These are phyloP conservation scores for Lodderomyces oxycetoniae DNA, from an alignment of 1,139 yeast species.

Conservation along the genomic window DNA sequence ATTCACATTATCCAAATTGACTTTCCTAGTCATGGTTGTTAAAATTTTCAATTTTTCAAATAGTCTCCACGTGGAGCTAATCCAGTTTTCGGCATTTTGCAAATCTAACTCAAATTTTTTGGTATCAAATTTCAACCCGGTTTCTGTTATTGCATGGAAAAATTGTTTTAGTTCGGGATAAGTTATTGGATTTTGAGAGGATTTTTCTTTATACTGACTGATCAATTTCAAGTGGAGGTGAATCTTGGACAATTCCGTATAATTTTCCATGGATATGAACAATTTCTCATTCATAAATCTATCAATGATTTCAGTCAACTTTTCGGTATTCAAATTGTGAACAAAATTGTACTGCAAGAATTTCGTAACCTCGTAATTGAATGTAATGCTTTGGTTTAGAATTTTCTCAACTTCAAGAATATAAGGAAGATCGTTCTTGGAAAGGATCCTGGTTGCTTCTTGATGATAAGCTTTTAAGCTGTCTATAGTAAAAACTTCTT, in stretches of 20 bases:
- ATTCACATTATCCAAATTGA: constrained; percentile 17
- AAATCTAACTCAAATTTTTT: constrained; percentile 20
- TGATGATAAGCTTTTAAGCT: constrained; percentile 34
- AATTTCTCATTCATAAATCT: constrained; percentile 24
- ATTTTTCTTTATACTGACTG: constrained; percentile 16
- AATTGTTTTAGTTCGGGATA: constrained; percentile 25
- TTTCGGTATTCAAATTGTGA: constrained; percentile 21
- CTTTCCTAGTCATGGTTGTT: constrained; percentile 23
- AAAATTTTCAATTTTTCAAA: constrained; percentile 29
- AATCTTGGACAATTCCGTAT: constrained; percentile 26
- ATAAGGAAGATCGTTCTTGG: constrained; percentile 23
- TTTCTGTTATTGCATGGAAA: constrained; percentile 21
- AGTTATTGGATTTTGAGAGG: constrained; percentile 6
- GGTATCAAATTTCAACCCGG: constrained; percentile 24
- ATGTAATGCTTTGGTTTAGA: constrained; percentile 26
- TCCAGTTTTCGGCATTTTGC: constrained; percentile 40
- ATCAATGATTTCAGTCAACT: constrained; percentile 22
- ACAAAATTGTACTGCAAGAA: constrained; percentile 24
- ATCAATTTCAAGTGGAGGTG: constrained; percentile 22
- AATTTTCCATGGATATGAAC: constrained; percentile 25
- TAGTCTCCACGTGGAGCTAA: constrained; percentile 19
- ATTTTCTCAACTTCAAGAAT: constrained; percentile 24
- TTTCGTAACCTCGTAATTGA: constrained; percentile 24
- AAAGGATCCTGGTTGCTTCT: constrained; percentile 37
- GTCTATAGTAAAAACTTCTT: constrained; percentile 34